A percentile compares a stretch with the other conserved stretches of the same genome.
phyloP scores from a whole-genome alignment of 139 green algal genomes.

The Asterochloris sp. region DNA sequence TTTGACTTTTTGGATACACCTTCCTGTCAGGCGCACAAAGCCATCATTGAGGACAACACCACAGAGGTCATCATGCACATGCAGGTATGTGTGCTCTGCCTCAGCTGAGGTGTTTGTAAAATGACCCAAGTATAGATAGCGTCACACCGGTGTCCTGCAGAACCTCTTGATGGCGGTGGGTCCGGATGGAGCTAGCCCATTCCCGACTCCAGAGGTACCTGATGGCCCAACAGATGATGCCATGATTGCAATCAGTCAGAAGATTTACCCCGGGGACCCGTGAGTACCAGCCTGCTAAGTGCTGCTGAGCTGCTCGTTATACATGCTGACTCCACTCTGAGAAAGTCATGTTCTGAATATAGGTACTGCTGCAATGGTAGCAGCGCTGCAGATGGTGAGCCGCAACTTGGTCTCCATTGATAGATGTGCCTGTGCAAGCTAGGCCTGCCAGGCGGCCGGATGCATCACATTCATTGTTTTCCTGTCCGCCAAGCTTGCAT shows the following conservation, averaged over 20 bases:
- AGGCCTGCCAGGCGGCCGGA: no score
- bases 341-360: not conserved
- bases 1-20: constrained; percentile 13
- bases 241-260: not conserved
- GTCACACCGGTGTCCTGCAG: no score
- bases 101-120: no score
- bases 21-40: constrained; percentile 10
- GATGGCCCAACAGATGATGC: not conserved
- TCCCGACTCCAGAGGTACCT: not conserved
- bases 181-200: no score
- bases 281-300: no score
- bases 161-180: no score
- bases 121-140: no score
- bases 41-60: constrained; percentile 4
- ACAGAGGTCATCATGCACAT: constrained; percentile 27
- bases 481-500: not conserved
- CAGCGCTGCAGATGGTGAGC: not conserved
- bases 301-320: not conserved
- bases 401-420: not conserved
- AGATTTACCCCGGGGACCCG: not conserved
- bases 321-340: not conserved
- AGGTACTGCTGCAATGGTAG: not conserved
- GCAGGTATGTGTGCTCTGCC: constrained; percentile 15
- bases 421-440: not conserved
- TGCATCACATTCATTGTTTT: not conserved